Conservation (phyloP, 2,329 filamentous ascomycete species). For the Oidium heveae region DNA sequence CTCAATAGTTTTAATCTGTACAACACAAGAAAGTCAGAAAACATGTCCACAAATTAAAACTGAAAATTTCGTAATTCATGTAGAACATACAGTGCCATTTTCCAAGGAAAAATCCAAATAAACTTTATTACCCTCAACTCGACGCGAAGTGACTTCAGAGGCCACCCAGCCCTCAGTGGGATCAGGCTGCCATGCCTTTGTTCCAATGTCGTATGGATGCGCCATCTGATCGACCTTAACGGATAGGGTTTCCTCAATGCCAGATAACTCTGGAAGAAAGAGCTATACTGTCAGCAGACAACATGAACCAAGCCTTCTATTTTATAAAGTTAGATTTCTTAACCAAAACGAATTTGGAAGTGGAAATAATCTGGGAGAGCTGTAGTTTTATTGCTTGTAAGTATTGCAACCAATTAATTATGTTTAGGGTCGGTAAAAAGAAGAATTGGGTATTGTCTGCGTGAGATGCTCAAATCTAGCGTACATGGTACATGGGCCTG, state of each 20-base stretch:
- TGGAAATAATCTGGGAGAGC: too few relatives aligned
- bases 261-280: constrained; percentile 5
- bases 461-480: background rate
- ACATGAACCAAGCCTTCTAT: constrained; percentile 6
- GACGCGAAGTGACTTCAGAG: constrained; percentile 77
- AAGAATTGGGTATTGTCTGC: background rate
- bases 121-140: constrained; percentile 62
- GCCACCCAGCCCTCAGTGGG: constrained; percentile 88
- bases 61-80: constrained; percentile 3
- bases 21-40: background rate
- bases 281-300: constrained; percentile 6
- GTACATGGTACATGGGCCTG: background rate
- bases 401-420: too few relatives aligned
- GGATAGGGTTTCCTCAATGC: constrained; percentile 2
- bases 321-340: background rate
- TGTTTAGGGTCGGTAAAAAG: background rate
- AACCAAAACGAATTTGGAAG: too few relatives aligned
- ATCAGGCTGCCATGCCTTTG: constrained; percentile 96
- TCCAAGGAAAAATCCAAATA: constrained; percentile 69
- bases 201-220: constrained; percentile 87
- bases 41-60: background rate
- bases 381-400: too few relatives aligned
- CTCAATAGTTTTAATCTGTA: constrained; percentile 52
- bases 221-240: constrained; percentile 33
- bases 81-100: constrained; percentile 57